These are phyloP conservation scores for Pulveroboletus sp. DNA, from an alignment of 768 basidiomycete species.

Conservation along the genomic window DNA sequence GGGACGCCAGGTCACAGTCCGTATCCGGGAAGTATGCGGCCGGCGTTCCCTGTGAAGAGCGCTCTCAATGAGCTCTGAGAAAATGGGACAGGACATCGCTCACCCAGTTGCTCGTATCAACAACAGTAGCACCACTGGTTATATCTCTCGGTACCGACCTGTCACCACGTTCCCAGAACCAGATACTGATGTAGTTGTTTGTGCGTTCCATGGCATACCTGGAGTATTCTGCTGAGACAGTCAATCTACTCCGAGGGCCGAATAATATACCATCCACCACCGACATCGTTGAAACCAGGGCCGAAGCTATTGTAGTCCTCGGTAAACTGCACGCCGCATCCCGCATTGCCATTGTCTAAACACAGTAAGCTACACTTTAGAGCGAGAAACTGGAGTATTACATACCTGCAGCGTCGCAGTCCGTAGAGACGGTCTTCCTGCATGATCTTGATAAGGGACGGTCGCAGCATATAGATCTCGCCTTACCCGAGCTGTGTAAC, in stretches of 20 bases:
- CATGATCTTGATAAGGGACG: not conserved
- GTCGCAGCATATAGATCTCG: too few species aligned
- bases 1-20: constrained; percentile 38
- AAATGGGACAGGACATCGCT: not conserved
- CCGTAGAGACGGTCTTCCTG: constrained; percentile 20
- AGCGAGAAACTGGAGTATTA: not conserved
- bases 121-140: constrained; percentile 14
- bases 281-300: constrained; percentile 29
- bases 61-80: not conserved
- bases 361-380: not conserved
- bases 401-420: constrained; percentile 25
- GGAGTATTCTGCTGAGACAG: not conserved
- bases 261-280: constrained; percentile 39
- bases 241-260: not conserved
- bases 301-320: constrained; percentile 27
- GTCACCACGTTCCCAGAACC: constrained; percentile 39
- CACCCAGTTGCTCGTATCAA: constrained; percentile 27
- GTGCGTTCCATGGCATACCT: constrained; percentile 41
- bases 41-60: constrained; percentile 27
- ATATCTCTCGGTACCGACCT: constrained; percentile 33
- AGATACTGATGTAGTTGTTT: constrained; percentile 33
- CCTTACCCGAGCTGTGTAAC: constrained; percentile 26
- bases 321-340: constrained; percentile 34
- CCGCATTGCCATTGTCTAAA: constrained; percentile 30
- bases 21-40: constrained; percentile 36